phyloP scores from a whole-genome alignment of 106 monocot genomes.

The Amphibolis antarctica region DNA sequence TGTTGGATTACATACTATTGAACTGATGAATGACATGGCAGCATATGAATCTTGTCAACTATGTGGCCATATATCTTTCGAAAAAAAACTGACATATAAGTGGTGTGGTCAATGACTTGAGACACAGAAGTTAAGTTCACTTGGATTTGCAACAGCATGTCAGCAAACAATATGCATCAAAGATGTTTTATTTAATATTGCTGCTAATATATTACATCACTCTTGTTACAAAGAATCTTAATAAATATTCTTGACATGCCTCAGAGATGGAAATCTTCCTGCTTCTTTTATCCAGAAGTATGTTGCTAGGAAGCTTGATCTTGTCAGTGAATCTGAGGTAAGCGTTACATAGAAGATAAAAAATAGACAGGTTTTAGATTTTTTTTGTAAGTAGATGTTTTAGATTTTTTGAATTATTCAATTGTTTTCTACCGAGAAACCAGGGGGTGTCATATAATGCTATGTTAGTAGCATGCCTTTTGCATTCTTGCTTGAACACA shows the following conservation, averaged over 20 bases:
- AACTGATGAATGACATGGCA: too few species aligned
- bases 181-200: not conserved
- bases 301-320: slow-evolving; percentile 28
- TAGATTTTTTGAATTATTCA: not conserved
- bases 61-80: too few species aligned
- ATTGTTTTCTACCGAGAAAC: not conserved
- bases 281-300: slow-evolving; percentile 29
- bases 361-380: not conserved
- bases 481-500: too few species aligned
- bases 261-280: slow-evolving; percentile 30
- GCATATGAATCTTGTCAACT: too few species aligned
- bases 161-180: not conserved
- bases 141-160: too few species aligned
- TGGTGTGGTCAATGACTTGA: too few species aligned
- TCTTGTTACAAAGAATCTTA: not conserved
- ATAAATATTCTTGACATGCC: not conserved
- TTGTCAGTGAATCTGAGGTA: slow-evolving; percentile 28
- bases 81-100: too few species aligned
- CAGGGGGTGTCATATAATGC: too few species aligned
- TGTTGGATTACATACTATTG: too few species aligned
- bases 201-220: not conserved
- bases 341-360: slow-evolving; percentile 2
- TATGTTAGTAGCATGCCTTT: too few species aligned
- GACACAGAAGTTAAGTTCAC: too few species aligned
- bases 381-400: too few species aligned